phyloP scores from a whole-genome alignment of 2,329 filamentous ascomycete species.

The Laburnicola sp. region DNA sequence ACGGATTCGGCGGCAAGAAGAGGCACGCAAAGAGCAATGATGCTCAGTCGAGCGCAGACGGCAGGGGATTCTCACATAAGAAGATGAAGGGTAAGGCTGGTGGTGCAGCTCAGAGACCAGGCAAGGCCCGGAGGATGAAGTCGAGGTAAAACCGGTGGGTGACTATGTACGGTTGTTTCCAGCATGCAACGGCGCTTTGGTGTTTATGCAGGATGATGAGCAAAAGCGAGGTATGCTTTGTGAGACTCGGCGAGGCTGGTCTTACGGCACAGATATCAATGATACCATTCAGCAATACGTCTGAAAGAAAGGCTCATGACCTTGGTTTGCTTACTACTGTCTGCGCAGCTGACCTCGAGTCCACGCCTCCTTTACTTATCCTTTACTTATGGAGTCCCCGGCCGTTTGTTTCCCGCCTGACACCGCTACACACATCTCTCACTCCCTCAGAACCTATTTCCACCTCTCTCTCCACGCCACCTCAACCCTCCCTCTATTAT shows the following conservation, averaged over 20 bases:
- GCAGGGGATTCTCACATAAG: slow-evolving; percentile 77
- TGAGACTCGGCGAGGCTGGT: not conserved
- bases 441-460: no score
- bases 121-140: slow-evolving; percentile 42
- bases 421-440: no score
- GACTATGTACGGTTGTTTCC: slow-evolving; percentile 6
- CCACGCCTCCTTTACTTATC: no score
- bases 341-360: no score
- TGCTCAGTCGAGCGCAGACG: slow-evolving; percentile 77
- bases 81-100: slow-evolving; percentile 71
- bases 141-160: slow-evolving; percentile 21
- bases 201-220: slow-evolving; percentile 17
- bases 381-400: no score
- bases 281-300: slow-evolving; percentile 1
- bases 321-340: no score
- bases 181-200: slow-evolving; percentile 31
- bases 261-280: not conserved
- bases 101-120: slow-evolving; percentile 35
- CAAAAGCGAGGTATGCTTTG: slow-evolving; percentile 18
- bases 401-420: no score
- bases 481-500: no score
- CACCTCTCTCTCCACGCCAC: no score
- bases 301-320: no score
- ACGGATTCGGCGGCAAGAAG: slow-evolving; percentile 96
- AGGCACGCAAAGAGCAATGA: slow-evolving; percentile 87